Evolutionary conservation across 2,329 filamentous ascomycete genomes (phyloP), one percentile per base, ranked within the genome.

Genomic region (Nemania serpens): DNA sequence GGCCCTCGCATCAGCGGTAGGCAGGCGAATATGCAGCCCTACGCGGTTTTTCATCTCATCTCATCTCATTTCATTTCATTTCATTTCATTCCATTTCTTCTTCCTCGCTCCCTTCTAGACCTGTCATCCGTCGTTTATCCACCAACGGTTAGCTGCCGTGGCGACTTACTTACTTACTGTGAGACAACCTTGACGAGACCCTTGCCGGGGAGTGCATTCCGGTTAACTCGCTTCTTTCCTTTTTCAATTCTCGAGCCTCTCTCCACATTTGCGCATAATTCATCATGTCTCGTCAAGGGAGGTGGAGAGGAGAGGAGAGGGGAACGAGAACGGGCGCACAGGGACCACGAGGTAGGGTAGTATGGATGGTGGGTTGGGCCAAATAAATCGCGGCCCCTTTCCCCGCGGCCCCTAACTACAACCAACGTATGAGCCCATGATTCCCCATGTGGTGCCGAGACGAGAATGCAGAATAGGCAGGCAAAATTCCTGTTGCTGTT

Each of bases 21-120:
- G n/a, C 41, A 55, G 20, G 49, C 48, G 57, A 60, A 58, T 58
- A 58, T 63, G 61, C 61, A 63, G 61, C 61, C 61, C 61, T 63
- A 63, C 36, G 43, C 55, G 37, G 45, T 45, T 10, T 46, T 54
- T 25, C 11, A 3, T 36, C 29, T 17, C 15, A 20, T 29, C 36
- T 36, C 6, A 10, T 33, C 10, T 34, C 13, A 3, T 29, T 29
- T 29, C 7, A 4, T 7, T 29, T 29, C 7, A 4, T 7, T 4
- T 29, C 25, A 3, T 29, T 7, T 29, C 25, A 29, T 29, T 29
- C 4, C 25, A 4, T 7, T 29, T 29, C 18, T 20, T 46, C 4
- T 9, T 5, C 15, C 11, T 20, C 43, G 20, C n/a, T 29, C 15
- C 52, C 37, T 36, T 29, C 47, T 34, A 57, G 33, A 51, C 29